Conservation (phyloP, 2,329 filamentous ascomycete species). For the Polytolypa hystricis region DNA sequence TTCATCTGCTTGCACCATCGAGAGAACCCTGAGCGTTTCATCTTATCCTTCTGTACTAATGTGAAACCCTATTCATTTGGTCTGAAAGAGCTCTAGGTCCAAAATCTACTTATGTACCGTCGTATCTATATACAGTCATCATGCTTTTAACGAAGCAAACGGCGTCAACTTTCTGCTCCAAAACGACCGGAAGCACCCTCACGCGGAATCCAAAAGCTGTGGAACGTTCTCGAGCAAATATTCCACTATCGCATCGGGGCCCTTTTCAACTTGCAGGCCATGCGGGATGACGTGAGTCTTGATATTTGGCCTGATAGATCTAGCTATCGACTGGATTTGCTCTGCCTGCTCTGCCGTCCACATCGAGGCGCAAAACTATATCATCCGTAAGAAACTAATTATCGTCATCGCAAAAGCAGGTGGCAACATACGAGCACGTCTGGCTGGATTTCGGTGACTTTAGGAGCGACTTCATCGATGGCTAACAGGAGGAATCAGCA, state of each 20-base stretch:
- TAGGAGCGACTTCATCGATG: slow-evolving; percentile 45
- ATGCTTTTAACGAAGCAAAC: too few relatives aligned
- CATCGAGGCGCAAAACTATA: slow-evolving; percentile 52
- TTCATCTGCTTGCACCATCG: too few relatives aligned
- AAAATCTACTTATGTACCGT: too few relatives aligned
- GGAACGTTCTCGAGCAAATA: slow-evolving; percentile 33
- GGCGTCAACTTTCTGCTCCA: too few relatives aligned
- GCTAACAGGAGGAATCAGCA: slow-evolving; percentile 16
- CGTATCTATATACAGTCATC: too few relatives aligned
- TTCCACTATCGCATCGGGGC: slow-evolving; percentile 33
- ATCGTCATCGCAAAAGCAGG: background rate
- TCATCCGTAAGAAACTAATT: too few relatives aligned
- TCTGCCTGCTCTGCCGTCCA: slow-evolving; percentile 36
- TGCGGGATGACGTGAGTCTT: slow-evolving; percentile 33
- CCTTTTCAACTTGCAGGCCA: slow-evolving; percentile 32
- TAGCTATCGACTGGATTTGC: slow-evolving; percentile 28
- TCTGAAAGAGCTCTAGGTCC: too few relatives aligned
- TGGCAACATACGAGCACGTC: slow-evolving; percentile 46
- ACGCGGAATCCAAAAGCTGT: slow-evolving; percentile 26
- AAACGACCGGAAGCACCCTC: too few relatives aligned
- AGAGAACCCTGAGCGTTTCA: too few relatives aligned
- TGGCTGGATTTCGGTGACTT: slow-evolving; percentile 42
- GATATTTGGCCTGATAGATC: slow-evolving; percentile 27
- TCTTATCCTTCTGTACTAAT: too few relatives aligned
- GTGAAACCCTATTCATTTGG: too few relatives aligned